Conservation (phyloP, 768 basidiomycete genomes). For the Collybiopsis confluens region DNA sequence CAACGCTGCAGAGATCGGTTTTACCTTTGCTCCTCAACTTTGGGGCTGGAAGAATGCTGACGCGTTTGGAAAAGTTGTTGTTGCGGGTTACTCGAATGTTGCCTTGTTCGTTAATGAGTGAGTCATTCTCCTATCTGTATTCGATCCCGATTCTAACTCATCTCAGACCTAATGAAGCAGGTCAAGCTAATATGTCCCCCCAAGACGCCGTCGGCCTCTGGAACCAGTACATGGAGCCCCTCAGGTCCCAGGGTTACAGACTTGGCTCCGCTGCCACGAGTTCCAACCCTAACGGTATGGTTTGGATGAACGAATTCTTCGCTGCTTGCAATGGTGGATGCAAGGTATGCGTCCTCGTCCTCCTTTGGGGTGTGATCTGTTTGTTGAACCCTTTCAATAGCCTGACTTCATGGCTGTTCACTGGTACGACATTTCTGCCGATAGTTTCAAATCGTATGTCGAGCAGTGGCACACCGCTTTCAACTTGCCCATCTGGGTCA, state of each 20-base stretch:
- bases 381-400: conserved; percentile 26
- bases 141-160: no score
- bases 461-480: conserved; percentile 41
- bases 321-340: conserved; percentile 43
- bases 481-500: conserved; percentile 46
- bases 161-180: conserved; percentile 59
- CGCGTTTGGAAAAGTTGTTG: conserved; percentile 44
- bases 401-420: conserved; percentile 59
- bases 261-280: conserved; percentile 69
- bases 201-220: conserved; percentile 48
- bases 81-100: conserved; percentile 44
- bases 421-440: conserved; percentile 54
- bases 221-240: conserved; percentile 56
- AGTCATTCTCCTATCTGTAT: conserved; percentile 16
- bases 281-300: conserved; percentile 48
- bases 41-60: conserved; percentile 57
- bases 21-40: conserved; percentile 60
- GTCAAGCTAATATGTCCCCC: conserved; percentile 61
- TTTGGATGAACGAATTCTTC: conserved; percentile 66
- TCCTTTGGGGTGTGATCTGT: background rate
- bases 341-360: conserved; percentile 35
- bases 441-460: conserved; percentile 51
- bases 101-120: conserved; percentile 77
- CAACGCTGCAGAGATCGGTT: conserved; percentile 38
- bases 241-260: conserved; percentile 49